Evolutionary conservation across 179 eudicot species (phyloP).

Genomic region (Amaranthus tricolor): DNA sequence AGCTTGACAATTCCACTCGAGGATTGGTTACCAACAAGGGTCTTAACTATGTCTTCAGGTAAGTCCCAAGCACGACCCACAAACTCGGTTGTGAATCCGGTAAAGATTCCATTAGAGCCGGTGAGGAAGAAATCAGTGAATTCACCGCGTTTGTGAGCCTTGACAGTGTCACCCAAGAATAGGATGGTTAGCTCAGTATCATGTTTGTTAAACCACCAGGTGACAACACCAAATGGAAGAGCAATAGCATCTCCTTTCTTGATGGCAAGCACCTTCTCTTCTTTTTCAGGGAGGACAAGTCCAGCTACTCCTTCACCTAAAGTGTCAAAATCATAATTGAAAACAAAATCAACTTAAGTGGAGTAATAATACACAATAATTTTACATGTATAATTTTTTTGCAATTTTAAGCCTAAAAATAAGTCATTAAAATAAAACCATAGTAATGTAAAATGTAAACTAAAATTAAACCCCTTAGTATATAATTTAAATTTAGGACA

Average conservation of each 20-base stretch:
- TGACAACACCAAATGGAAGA: slow-evolving; percentile 70
- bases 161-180: slow-evolving; percentile 78
- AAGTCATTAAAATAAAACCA: no score
- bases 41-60: slow-evolving; percentile 49
- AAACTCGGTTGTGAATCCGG: slow-evolving; percentile 78
- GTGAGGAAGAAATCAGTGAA: slow-evolving; percentile 73
- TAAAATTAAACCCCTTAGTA: no score
- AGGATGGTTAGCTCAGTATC: slow-evolving; percentile 64
- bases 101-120: slow-evolving; percentile 74
- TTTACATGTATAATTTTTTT: no score
- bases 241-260: slow-evolving; percentile 79
- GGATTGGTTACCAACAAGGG: slow-evolving; percentile 51
- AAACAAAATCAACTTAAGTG: neutral
- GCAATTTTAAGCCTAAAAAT: no score
- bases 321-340: neutral
- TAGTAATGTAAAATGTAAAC: no score
- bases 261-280: slow-evolving; percentile 69
- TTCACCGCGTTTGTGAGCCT: slow-evolving; percentile 63
- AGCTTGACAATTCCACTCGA: slow-evolving; percentile 60
- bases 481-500: no score
- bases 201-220: slow-evolving; percentile 83
- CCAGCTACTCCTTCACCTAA: slow-evolving; percentile 76
- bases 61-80: slow-evolving; percentile 82
- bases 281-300: slow-evolving; percentile 75
- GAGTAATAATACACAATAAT: no score